Evolutionary conservation across 2,329 filamentous ascomycete genomes (phyloP).

Genomic region (Zasmidium cellare): DNA sequence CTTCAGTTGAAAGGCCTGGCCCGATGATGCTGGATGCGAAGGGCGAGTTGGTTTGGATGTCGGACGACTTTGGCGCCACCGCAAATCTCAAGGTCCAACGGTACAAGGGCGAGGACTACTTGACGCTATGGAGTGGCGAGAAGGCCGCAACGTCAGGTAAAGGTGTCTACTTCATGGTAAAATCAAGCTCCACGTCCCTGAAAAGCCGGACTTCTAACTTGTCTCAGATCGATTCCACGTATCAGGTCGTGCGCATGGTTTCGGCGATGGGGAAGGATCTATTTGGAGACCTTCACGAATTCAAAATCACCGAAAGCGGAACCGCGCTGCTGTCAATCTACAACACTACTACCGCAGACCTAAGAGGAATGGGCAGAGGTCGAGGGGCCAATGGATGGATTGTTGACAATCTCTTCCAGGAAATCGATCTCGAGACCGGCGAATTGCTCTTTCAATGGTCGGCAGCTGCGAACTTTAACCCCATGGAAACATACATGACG

Average conservation of each 20-base stretch:
- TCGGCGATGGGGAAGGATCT: conserved; percentile 31
- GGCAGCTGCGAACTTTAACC: conserved; percentile 38
- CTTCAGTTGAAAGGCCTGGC: conserved; percentile 30
- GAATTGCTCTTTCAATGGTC: conserved; percentile 44
- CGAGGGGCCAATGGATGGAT: conserved; percentile 39
- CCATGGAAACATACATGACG: conserved; percentile 30
- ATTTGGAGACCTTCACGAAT: conserved; percentile 45
- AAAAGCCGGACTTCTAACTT: too few relatives aligned
- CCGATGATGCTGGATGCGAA: conserved; percentile 38
- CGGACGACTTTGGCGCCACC: conserved; percentile 30
- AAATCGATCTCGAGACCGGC: conserved; percentile 43
- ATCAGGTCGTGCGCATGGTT: conserved; percentile 29
- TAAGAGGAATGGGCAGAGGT: conserved; percentile 27
- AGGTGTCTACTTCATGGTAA: conserved; percentile 37
- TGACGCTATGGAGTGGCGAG: conserved; percentile 43
- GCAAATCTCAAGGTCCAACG: conserved; percentile 36
- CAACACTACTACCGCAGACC: conserved; percentile 32
- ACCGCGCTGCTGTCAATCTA: conserved; percentile 49
- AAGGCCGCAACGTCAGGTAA: conserved; percentile 35
- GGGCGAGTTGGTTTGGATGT: conserved; percentile 37
- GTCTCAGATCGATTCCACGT: conserved; percentile 25
- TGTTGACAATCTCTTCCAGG: conserved; percentile 47
- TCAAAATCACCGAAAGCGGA: conserved; percentile 42
- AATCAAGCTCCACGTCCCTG: not conserved
- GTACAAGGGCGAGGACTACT: conserved; percentile 37